Evolutionary conservation across 192 early-diverging fungal species (phyloP), one percentile per base, ranked within the genome.

Genomic region (Umbelopsis sp.): DNA sequence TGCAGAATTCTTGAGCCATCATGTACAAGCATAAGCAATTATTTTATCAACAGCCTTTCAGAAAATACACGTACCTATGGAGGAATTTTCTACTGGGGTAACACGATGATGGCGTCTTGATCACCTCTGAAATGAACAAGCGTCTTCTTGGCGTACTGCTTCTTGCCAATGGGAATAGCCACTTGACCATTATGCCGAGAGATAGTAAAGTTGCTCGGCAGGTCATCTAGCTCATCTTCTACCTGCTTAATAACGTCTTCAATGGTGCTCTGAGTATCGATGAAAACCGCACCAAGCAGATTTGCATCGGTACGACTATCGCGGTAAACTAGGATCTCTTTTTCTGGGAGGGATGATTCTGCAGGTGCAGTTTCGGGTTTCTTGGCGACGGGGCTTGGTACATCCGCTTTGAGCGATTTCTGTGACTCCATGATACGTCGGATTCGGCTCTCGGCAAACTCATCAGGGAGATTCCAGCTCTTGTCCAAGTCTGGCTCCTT

Each of bases 401-500:
- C 22, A 6, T 67, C 66, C 13, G 64, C 8, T 13, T 30, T 30
- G 8, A 44, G 66, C 20, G 65, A 49, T 12, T 48, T 66, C 48
- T 74, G 67, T 25, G 53, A 45, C 50, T 70, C 46, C 22, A 75
- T 41, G 2, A 73, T 33, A 30, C 65, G 51, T 22, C 67, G 53
- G 4, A 74, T 25, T 25, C 66, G 72, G 16, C 72, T 77, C n/a
- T 84, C 84, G 2, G 82, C 72, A 20, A 80, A 82, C 30, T 82
- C 85, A 4, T 89, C 88, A 1, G 91, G 91, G 51, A 86, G 66
- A 16, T 81, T 81, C 91, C 91, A 92, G 0, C 85, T 76, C 71
- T 90, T 90, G 30, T 82, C 78, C n/a, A 92, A 78, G 30, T 92
- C 88, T 0, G 91, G 91, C 15, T 90, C 79, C 23, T 79, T 73